Base-by-base conservation (phyloP, 2,329 filamentous ascomycete species). In the Colletotrichum karsti region DNA sequence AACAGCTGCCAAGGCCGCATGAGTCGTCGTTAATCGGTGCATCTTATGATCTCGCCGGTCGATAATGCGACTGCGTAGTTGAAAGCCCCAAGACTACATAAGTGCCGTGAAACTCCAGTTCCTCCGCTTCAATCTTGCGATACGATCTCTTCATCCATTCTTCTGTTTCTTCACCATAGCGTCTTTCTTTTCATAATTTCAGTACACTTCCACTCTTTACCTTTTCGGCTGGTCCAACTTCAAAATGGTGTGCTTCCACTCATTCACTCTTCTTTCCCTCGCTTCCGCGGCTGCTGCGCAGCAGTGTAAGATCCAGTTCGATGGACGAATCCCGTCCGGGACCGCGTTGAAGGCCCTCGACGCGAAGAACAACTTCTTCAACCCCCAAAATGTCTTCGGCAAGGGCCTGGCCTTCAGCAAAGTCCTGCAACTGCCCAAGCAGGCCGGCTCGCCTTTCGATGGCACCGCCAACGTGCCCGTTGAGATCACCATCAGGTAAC, bases 311-410 rank as follows among this genome's bases (percentile, higher is more conserved):
- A 64, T 85, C 46, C 77, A 81, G 62, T 85, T 86, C 44, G 84
- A 87, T 54, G 83, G 83, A 7, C 80, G 85, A 7, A 72, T 86
- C 1, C 79, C 84, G 1, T 69, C 73, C 4, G 77, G 75, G 24
- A 80, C 81, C 22, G 75, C 75, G 4, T 70, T 78, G 9, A 74
- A 77, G 46, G 74, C 78, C 5, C 85, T 87, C 58, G 83, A 85
- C 72, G 83, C 84, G 71, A 72, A 73, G 7, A 81, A 69, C 35
- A 44, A 78, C 61, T 76, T 85, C 35, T 90, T 84, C 78, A 86
- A 83, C 76, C 80, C 86, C 0, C 77, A 77, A 61, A 87, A 81
- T 71, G 85, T 88, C 56, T 82, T 87, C 72, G 87, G 87, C 48
- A 78, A 83, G 66, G 82, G 83, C 71, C 77, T 88, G 22, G 83